phyloP scores from a whole-genome alignment of 2,329 filamentous ascomycete species.

The Fusarium oligoseptatum region DNA sequence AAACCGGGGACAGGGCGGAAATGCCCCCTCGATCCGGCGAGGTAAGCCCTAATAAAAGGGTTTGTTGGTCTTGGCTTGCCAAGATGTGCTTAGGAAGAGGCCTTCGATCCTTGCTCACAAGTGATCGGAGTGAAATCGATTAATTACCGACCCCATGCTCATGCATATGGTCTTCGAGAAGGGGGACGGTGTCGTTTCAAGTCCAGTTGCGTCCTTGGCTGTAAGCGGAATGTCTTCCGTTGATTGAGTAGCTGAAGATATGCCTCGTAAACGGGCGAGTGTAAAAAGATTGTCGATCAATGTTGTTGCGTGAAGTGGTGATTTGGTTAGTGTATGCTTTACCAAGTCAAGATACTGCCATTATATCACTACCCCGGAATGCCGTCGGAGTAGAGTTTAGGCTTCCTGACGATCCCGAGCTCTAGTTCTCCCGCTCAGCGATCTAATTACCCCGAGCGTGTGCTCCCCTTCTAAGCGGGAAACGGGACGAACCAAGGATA shows the following conservation, averaged over 20 bases:
- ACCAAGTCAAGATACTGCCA: background rate
- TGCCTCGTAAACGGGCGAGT: background rate
- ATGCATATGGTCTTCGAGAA: constrained; percentile 2
- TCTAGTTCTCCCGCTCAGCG: background rate
- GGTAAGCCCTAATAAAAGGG: constrained; percentile 1
- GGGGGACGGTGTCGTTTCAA: constrained; percentile 7
- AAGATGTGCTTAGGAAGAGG: background rate
- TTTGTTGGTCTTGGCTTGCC: constrained; percentile 2
- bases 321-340: background rate
- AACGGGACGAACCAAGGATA: background rate
- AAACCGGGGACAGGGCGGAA: constrained; percentile 8
- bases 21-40: background rate
- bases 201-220: background rate
- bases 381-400: background rate
- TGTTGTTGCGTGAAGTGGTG: background rate
- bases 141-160: background rate
- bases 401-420: background rate
- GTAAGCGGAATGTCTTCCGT: background rate
- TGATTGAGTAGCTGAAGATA: background rate
- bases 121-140: background rate
- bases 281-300: background rate
- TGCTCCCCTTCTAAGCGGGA: background rate
- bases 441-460: background rate
- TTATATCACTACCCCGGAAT: background rate
- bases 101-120: background rate